phyloP scores from a whole-genome alignment of 257 asterid species.

The Ajuga chamaepitys region DNA sequence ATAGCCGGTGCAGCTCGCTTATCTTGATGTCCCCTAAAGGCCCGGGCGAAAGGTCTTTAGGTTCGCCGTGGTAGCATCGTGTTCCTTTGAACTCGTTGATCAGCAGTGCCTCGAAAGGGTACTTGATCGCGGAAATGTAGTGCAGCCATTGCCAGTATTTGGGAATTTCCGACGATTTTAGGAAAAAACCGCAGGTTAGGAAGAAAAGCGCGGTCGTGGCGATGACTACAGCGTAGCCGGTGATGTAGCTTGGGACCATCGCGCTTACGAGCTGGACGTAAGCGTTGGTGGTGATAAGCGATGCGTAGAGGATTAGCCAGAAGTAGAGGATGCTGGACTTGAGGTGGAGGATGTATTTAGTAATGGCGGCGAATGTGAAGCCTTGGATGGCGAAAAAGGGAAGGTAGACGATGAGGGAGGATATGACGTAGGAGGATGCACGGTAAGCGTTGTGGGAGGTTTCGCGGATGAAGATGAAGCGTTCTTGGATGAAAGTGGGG shows the following conservation, averaged over 20 bases:
- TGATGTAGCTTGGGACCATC: slow-evolving; percentile 75
- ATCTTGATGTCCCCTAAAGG: slow-evolving; percentile 63
- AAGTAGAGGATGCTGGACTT: slow-evolving; percentile 36
- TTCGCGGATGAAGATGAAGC: slow-evolving; percentile 84
- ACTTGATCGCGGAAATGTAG: slow-evolving; percentile 80
- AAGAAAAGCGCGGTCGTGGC: slow-evolving; percentile 91
- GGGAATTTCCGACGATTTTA: slow-evolving; percentile 68
- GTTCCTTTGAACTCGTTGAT: slow-evolving; percentile 70
- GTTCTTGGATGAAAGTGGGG: slow-evolving; percentile 81
- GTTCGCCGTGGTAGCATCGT: slow-evolving; percentile 45
- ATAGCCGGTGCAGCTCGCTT: slow-evolving; percentile 51
- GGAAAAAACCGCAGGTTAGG: slow-evolving; percentile 81
- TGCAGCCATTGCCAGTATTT: slow-evolving; percentile 72
- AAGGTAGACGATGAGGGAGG: slow-evolving; percentile 81
- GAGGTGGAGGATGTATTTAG: slow-evolving; percentile 46
- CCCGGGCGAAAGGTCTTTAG: slow-evolving; percentile 63
- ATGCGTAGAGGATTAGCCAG: slow-evolving; percentile 72
- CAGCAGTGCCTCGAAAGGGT: slow-evolving; percentile 81
- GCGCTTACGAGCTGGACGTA: slow-evolving; percentile 90
- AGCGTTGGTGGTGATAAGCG: slow-evolving; percentile 80
- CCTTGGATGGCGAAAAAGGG: slow-evolving; percentile 81
- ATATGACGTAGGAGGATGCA: slow-evolving; percentile 72
- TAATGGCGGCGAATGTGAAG: slow-evolving; percentile 65
- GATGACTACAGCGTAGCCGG: slow-evolving; percentile 82
- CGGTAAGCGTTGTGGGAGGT: slow-evolving; percentile 83